Base-by-base conservation (phyloP, 768 basidiomycete species). In the Cystobasidium onofrii region DNA sequence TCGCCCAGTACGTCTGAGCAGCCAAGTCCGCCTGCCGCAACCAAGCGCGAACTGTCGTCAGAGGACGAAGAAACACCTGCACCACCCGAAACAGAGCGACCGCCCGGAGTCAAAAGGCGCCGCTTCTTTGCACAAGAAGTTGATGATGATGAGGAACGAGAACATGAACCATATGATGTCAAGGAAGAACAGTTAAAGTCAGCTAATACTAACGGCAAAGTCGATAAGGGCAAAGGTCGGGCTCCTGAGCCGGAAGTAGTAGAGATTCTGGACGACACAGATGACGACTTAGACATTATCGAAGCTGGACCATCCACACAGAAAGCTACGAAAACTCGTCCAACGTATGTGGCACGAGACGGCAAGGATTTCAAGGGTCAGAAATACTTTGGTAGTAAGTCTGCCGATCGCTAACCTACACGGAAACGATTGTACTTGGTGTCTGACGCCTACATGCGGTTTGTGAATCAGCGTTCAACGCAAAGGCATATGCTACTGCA, bases 341-440 rank as follows among this genome's bases (percentile, higher is more conserved):
- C 31, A 36, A 64, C 50, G 6, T 27, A 36, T 17, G 50, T 46
- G 23, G 23, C 50, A 23, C 44, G 66, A 20, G 46, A 69, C 31
- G 66, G 66, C 29, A 69, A 55, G 36, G 66, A 69, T 33, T 69
- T 69, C 29, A 52, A 18, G 41, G 66, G 66, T 29, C 34, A 69
- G 7, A 25, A 39, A 18, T 69, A 69, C 27, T 55, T 69, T 39
- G 66, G 66, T 23, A 46, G 66, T 69, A 31, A 31, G 66, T 54
- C 27, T 66, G 10, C 2, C 25, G 31, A 46, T 27, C 25, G 63
- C 63, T 9, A 23, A 9, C 7, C 41, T 9, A 69, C 66, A 9
- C 9, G 13, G 33, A 17, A 2, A 43, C 3, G 20, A 6, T 39
- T 34, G 44, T 44, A 66, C n/a, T 7, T 25, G 64, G 55, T 29